Percentiles rank a stretch among this genome's conserved stretches.
Evolutionary conservation across 768 basidiomycete species (phyloP).

Genomic region (Lyophyllum decastes): DNA sequence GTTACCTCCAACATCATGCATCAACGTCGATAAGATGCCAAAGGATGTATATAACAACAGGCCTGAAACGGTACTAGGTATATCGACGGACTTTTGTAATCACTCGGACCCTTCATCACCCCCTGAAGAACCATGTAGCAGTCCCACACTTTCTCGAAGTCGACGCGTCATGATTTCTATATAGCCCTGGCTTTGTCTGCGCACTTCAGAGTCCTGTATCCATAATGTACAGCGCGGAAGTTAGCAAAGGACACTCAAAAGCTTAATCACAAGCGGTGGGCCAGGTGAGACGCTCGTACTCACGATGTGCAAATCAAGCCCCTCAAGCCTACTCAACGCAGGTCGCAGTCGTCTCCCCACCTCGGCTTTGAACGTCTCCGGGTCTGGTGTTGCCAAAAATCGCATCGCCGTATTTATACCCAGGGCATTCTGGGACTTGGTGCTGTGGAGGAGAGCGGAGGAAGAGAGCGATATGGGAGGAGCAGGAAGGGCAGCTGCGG

Average conservation of each 20-base stretch:
- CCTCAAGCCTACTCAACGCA: slow-evolving; percentile 53
- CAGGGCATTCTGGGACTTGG: slow-evolving; percentile 13
- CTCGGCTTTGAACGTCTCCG: slow-evolving; percentile 59
- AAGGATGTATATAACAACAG: no score
- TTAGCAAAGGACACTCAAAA: no score
- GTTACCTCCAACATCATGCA: no score
- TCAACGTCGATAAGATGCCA: no score
- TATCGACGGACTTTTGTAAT: not conserved
- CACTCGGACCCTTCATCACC: not conserved
- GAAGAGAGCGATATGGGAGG: slow-evolving; percentile 11
- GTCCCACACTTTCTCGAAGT: slow-evolving; percentile 62
- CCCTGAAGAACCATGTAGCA: slow-evolving; percentile 28
- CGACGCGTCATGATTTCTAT: slow-evolving; percentile 76
- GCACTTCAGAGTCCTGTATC: slow-evolving; percentile 38
- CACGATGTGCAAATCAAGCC: slow-evolving; percentile 49
- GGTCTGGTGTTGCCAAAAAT: slow-evolving; percentile 56
- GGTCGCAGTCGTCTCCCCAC: slow-evolving; percentile 55
- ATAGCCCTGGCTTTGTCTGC: slow-evolving; percentile 58
- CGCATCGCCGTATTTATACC: slow-evolving; percentile 50
- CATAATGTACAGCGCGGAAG: no score
- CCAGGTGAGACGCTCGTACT: not conserved
- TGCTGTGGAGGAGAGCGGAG: slow-evolving; percentile 7
- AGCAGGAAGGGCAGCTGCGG: slow-evolving; percentile 15
- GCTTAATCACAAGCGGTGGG: no score
- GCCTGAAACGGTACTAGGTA: no score